These are phyloP conservation scores for Heterobasidion occidentale DNA, from an alignment of 1,284 basidiomycete genomes.

Conservation along the genomic window DNA sequence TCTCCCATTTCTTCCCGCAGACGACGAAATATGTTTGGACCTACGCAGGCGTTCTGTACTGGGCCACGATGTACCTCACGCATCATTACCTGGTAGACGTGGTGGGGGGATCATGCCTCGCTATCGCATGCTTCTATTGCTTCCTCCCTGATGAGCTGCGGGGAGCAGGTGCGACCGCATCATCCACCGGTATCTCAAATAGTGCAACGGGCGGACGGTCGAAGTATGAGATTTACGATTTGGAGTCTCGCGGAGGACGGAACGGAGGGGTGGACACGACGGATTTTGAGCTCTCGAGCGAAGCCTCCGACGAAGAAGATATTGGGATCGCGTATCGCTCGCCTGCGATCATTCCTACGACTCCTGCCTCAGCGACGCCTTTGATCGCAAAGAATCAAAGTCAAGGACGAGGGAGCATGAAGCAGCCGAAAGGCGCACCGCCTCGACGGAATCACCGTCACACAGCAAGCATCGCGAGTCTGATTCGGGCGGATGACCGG, in stretches of 20 bases:
- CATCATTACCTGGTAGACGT: constrained; percentile 98
- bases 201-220: constrained; percentile 26
- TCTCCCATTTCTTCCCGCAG: constrained; percentile 91
- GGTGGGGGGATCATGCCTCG: constrained; percentile 88
- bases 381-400: constrained; percentile 18
- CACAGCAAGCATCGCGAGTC: constrained; percentile 74
- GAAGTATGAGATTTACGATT: constrained; percentile 71
- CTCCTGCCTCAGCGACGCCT: constrained; percentile 27
- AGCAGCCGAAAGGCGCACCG: constrained; percentile 17
- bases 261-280: constrained; percentile 35
- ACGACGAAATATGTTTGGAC: constrained; percentile 67
- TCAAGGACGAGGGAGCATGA: neutral
- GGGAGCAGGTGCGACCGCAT: constrained; percentile 45
- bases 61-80: constrained; percentile 98
- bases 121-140: constrained; percentile 83
- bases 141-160: constrained; percentile 78
- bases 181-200: constrained; percentile 12
- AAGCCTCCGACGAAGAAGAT: constrained; percentile 52
- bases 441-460: constrained; percentile 44
- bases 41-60: constrained; percentile 88
- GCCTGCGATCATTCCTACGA: constrained; percentile 34
- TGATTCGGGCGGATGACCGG: constrained; percentile 67
- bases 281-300: constrained; percentile 50
- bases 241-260: constrained; percentile 34
- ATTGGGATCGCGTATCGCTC: constrained; percentile 65